Evolutionary conservation across 306 rosid species (phyloP).

Genomic region (Dalbergia cochinchinensis): DNA sequence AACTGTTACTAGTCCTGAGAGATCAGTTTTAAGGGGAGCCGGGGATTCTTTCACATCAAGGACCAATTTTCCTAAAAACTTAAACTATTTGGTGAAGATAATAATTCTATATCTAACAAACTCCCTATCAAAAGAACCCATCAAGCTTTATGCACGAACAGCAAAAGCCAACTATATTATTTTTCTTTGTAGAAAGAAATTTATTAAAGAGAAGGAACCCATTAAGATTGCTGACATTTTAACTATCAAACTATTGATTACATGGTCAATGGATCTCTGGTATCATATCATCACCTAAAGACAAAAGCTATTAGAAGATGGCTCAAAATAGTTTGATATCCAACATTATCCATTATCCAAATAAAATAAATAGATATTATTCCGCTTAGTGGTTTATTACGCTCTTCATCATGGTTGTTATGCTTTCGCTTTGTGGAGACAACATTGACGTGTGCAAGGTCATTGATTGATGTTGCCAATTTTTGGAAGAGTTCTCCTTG

Average conservation of each 20-base stretch:
- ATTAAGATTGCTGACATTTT: no score
- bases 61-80: no score
- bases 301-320: no score
- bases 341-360: background rate
- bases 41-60: no score
- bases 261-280: background rate
- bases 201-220: background rate
- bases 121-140: background rate
- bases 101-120: background rate
- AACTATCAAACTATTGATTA: background rate
- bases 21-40: background rate
- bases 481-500: background rate
- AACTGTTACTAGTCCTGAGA: background rate
- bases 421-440: background rate
- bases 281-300: background rate
- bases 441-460: background rate
- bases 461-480: background rate
- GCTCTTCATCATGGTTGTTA: background rate
- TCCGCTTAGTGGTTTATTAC: background rate
- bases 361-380: background rate
- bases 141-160: background rate
- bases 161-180: background rate
- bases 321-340: background rate
- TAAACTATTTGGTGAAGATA: no score
- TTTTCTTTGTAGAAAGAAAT: background rate